phyloP scores from a whole-genome alignment of 2,329 filamentous ascomycete species.

The Cladosporium cucumerinum region DNA sequence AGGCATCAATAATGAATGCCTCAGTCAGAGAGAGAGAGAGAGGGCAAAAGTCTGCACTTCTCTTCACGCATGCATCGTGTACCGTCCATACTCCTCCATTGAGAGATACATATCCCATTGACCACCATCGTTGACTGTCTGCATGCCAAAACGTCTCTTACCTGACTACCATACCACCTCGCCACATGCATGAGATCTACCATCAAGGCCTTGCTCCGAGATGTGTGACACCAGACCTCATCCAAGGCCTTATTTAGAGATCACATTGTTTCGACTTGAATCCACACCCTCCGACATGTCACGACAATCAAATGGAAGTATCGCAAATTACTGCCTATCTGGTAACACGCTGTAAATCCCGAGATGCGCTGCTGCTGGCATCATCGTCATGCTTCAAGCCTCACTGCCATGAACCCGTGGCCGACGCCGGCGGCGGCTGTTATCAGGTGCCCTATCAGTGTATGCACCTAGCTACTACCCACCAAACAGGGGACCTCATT shows the following conservation, averaged over 20 bases:
- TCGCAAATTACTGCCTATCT: not conserved
- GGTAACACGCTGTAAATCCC: not conserved
- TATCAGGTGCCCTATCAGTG: conserved; percentile 14
- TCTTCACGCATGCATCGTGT: not conserved
- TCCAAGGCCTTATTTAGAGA: not conserved
- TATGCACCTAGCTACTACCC: conserved; percentile 2
- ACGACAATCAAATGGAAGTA: not conserved
- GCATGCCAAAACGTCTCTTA: not conserved
- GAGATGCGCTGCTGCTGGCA: not conserved
- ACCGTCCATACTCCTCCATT: not conserved
- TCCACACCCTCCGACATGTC: not conserved
- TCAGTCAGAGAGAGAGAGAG: not conserved
- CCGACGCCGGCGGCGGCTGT: conserved; percentile 9
- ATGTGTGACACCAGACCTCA: not conserved
- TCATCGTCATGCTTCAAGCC: not conserved
- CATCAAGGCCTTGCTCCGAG: not conserved
- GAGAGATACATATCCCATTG: not conserved
- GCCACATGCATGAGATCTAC: not conserved
- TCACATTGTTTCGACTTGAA: not conserved
- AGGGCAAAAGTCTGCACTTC: not conserved
- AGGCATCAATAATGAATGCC: not conserved
- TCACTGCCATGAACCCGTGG: not conserved
- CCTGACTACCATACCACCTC: not conserved
- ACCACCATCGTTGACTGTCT: not conserved
- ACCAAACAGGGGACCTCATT: conserved; percentile 5